These are phyloP conservation scores for Casuarina equisetifolia DNA, from an alignment of 306 rosid species.

Conservation along the genomic window DNA sequence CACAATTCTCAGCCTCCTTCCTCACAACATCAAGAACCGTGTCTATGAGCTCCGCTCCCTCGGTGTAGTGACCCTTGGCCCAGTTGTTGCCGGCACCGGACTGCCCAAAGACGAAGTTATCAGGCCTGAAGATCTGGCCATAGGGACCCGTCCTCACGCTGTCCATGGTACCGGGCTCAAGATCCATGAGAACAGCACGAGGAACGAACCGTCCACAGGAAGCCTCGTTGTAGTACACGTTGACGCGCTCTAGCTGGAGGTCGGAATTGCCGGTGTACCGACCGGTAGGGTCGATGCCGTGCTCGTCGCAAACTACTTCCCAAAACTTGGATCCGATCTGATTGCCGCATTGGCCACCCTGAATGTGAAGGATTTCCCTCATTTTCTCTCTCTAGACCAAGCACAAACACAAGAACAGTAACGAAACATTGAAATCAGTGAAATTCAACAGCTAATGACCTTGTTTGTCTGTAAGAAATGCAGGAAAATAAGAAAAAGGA, in stretches of 20 bases:
- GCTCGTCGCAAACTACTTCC: conserved; percentile 15
- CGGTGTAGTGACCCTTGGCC: conserved; percentile 14
- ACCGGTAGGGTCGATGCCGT: conserved; percentile 1
- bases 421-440: background rate
- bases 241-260: conserved; percentile 4
- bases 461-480: background rate
- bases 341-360: conserved; percentile 7
- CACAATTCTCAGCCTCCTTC: conserved; percentile 15
- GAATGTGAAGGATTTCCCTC: conserved; percentile 13
- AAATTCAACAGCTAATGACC: background rate
- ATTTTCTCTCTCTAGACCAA: background rate
- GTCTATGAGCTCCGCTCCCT: conserved; percentile 13
- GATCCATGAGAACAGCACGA: conserved; percentile 6
- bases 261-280: background rate
- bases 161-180: conserved; percentile 9
- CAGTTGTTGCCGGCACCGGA: conserved; percentile 10
- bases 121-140: conserved; percentile 13
- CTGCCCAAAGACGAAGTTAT: conserved; percentile 3
- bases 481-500: background rate
- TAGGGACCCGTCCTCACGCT: conserved; percentile 12
- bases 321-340: conserved; percentile 12
- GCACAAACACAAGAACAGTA: background rate
- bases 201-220: conserved; percentile 8
- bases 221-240: conserved; percentile 12
- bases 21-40: conserved; percentile 11